A percentile compares a stretch with the other conserved stretches of the same genome.
These are phyloP conservation scores for Mycena sanguinolenta DNA, from an alignment of 768 basidiomycete species.

Conservation along the genomic window DNA sequence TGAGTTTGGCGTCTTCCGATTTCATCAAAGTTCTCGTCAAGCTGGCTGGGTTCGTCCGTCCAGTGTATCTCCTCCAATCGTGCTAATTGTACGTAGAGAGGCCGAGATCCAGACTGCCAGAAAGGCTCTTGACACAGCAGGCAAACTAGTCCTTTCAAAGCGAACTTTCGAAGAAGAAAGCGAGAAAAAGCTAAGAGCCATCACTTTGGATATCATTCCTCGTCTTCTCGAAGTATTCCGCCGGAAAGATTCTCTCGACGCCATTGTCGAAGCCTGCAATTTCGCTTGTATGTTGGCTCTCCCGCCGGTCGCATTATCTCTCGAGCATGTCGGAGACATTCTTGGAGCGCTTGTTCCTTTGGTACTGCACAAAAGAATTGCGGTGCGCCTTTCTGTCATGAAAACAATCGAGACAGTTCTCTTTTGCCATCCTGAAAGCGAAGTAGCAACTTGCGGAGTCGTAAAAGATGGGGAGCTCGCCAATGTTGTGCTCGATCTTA, in stretches of 20 bases:
- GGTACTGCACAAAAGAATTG: not conserved
- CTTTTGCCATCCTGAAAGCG: not conserved
- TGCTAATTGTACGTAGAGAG: not conserved
- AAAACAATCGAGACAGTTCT: not conserved
- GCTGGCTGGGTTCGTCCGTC: constrained; percentile 1
- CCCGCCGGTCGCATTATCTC: constrained; percentile 6
- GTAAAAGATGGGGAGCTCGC: constrained; percentile 2
- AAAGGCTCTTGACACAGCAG: constrained; percentile 11
- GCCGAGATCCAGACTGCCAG: constrained; percentile 9
- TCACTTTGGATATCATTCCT: constrained; percentile 11
- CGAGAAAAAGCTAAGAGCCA: constrained; percentile 13
- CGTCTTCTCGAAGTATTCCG: constrained; percentile 11
- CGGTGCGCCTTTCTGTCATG: not conserved
- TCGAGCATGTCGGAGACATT: constrained; percentile 6
- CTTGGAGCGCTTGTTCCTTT: constrained; percentile 1
- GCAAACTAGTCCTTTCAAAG: constrained; percentile 10
- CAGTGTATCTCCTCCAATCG: not conserved
- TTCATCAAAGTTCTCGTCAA: constrained; percentile 10
- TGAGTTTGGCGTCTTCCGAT: constrained; percentile 7
- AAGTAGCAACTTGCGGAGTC: not conserved
- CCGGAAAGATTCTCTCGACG: constrained; percentile 10
- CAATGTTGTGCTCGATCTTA: constrained; percentile 3
- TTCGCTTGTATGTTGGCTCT: constrained; percentile 15
- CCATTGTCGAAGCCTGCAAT: constrained; percentile 16
- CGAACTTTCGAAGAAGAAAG: constrained; percentile 14